Evolutionary conservation across 495 filamentous ascomycete species (phyloP), one percentile per base, ranked within the genome.

Genomic region (Mycothermus thermophilus): DNA sequence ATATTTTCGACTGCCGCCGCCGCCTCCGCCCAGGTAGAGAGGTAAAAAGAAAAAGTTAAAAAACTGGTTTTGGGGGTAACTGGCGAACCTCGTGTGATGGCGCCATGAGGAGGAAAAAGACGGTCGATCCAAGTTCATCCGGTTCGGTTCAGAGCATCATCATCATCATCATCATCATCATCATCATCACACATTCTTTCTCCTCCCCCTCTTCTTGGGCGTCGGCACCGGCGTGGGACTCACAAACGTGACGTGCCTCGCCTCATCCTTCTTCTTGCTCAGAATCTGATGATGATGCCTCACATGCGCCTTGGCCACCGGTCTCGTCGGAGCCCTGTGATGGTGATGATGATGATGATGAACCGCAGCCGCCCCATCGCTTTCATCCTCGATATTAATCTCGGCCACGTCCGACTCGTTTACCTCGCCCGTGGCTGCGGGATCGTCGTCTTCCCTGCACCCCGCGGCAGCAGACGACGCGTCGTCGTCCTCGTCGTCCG

Each of bases 341-440:
- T n/a, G n/a, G n/a, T n/a, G n/a, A n/a, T n/a, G n/a, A n/a, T n/a
- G n/a, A n/a, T n/a, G n/a, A n/a, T n/a, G n/a, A n/a, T n/a, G n/a
- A 6, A 25, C 22, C 22, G 22, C 22, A 6, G 22, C 22, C 6
- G 22, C 22, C 14, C 53, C 58, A 21, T 53, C 49, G 14, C 34
- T 31, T 12, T 65, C 62, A 28, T 62, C 63, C 5, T 65, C 60
- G 18, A 66, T 57, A 21, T 55, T 59, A 32, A 68, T 62, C 28
- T 68, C 64, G 38, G 63, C 64, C 5, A 68, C 59, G 41, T 68
- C 64, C 4, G 64, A 63, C 3, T 60, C 62, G 22, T 25, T 11
- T 11, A 6, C 22, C 6, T 25, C 22, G 22, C 11, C 22, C 6
- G 6, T 25, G 6, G 11, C 6, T 6, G 22, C 22, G 0, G 61